These are phyloP conservation scores for Pythium dissimile DNA, from an alignment of 352 stramenopile species.

Conservation along the genomic window DNA sequence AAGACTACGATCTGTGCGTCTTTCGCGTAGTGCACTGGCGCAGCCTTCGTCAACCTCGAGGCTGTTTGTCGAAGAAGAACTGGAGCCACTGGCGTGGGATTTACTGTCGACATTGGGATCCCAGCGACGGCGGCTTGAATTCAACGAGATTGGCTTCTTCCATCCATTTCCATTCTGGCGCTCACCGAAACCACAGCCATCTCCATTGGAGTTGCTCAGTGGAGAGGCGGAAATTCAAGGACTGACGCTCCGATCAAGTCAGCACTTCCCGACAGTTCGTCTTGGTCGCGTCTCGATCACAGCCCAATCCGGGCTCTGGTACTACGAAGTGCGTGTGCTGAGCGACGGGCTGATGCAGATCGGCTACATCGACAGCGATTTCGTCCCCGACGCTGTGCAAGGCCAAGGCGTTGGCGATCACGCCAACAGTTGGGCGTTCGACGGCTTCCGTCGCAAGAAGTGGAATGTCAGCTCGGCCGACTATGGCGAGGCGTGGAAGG, in stretches of 20 bases:
- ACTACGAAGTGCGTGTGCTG: conserved; percentile 89
- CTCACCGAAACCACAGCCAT: background rate
- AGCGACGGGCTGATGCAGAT: conserved; percentile 93
- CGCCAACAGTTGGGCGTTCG: conserved; percentile 88
- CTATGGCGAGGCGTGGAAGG: conserved; percentile 82
- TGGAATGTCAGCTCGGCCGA: conserved; percentile 83
- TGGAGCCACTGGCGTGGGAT: conserved; percentile 7
- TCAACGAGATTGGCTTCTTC: background rate
- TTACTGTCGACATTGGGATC: background rate
- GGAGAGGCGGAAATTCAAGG: conserved; percentile 63
- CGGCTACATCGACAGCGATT: conserved; percentile 88
- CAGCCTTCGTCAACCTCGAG: background rate
- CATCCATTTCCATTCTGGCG: background rate
- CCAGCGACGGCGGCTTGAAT: background rate
- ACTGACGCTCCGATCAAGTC: conserved; percentile 51
- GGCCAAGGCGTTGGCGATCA: conserved; percentile 92
- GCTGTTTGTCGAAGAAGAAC: conserved; percentile 6
- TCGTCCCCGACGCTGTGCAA: conserved; percentile 75
- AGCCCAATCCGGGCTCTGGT: conserved; percentile 71
- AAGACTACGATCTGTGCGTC: background rate
- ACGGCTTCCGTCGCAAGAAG: conserved; percentile 87
- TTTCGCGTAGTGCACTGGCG: background rate
- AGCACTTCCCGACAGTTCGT: conserved; percentile 80
- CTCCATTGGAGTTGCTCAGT: conserved; percentile 46
- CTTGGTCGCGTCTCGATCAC: conserved; percentile 46